These are phyloP conservation scores for Aspergillus sergii DNA, from an alignment of 2,329 filamentous ascomycete species.

Conservation along the genomic window DNA sequence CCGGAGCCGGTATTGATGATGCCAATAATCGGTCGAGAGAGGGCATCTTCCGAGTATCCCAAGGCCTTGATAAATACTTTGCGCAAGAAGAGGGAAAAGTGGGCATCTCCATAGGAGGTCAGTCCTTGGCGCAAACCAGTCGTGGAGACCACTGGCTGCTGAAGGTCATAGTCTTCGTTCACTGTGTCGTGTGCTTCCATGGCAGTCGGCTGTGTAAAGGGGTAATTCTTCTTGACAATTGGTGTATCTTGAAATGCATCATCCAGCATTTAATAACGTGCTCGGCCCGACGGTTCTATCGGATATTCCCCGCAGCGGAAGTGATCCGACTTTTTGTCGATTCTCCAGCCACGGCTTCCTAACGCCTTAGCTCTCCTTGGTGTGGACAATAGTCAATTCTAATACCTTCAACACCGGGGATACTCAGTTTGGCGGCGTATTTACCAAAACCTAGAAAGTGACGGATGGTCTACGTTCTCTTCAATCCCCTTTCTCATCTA, in stretches of 20 bases:
- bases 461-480: not conserved
- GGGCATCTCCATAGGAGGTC: slow-evolving; percentile 70
- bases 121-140: slow-evolving; percentile 65
- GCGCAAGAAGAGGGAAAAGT: slow-evolving; percentile 73
- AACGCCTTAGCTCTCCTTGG: not conserved
- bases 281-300: not conserved
- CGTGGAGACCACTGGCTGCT: slow-evolving; percentile 52
- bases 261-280: not conserved
- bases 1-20: slow-evolving; percentile 73
- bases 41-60: slow-evolving; percentile 71
- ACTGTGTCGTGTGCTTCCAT: not conserved
- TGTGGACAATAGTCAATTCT: not conserved
- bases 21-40: slow-evolving; percentile 71
- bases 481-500: not conserved
- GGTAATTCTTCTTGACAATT: not conserved
- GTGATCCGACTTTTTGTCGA: not conserved
- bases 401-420: not conserved
- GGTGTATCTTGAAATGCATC: not conserved
- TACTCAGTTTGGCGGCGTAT: not conserved
- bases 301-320: not conserved
- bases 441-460: not conserved
- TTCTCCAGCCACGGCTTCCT: not conserved
- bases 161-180: slow-evolving; percentile 60
- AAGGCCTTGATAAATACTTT: slow-evolving; percentile 79
- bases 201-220: too few relatives aligned